These are phyloP conservation scores for Saturnispora diversa DNA, from an alignment of 805 yeast genomes.

Conservation along the genomic window DNA sequence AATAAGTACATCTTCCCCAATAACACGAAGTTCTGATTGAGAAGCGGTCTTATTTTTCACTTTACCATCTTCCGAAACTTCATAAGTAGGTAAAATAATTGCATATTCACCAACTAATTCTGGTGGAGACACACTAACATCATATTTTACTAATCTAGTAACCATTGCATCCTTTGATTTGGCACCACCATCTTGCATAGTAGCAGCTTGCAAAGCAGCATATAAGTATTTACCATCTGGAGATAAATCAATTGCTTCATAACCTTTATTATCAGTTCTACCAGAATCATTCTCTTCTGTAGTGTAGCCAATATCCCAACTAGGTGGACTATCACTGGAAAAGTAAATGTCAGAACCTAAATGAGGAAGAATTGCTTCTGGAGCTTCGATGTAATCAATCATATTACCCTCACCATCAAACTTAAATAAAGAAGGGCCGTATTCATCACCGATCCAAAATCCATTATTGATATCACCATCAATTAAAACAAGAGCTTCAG, in stretches of 20 bases:
- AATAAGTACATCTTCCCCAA: constrained; percentile 24
- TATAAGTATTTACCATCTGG: constrained; percentile 27
- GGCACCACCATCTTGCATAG: constrained; percentile 28
- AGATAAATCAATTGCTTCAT: constrained; percentile 27
- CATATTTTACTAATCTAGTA: constrained; percentile 25
- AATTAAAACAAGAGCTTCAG: constrained; percentile 25
- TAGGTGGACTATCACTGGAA: constrained; percentile 26
- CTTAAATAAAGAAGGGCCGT: constrained; percentile 28
- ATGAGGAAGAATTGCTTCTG: constrained; percentile 26
- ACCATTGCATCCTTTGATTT: constrained; percentile 20
- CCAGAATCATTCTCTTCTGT: constrained; percentile 25
- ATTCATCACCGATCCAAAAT: constrained; percentile 30
- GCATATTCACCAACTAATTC: constrained; percentile 25
- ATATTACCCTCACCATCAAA: constrained; percentile 24
- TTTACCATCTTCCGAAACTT: constrained; percentile 13
- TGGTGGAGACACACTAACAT: constrained; percentile 18
- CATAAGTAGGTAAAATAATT: constrained; percentile 24
- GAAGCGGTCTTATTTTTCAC: constrained; percentile 25
- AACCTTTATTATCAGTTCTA: constrained; percentile 27
- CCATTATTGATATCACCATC: constrained; percentile 27
- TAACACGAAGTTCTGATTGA: constrained; percentile 26
- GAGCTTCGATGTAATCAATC: constrained; percentile 25
- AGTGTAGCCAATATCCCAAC: constrained; percentile 19
- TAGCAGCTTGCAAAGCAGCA: constrained; percentile 26
- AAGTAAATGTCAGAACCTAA: constrained; percentile 20